Conservation (phyloP, 768 basidiomycete species). For the Candolleomyces efflorescens region DNA sequence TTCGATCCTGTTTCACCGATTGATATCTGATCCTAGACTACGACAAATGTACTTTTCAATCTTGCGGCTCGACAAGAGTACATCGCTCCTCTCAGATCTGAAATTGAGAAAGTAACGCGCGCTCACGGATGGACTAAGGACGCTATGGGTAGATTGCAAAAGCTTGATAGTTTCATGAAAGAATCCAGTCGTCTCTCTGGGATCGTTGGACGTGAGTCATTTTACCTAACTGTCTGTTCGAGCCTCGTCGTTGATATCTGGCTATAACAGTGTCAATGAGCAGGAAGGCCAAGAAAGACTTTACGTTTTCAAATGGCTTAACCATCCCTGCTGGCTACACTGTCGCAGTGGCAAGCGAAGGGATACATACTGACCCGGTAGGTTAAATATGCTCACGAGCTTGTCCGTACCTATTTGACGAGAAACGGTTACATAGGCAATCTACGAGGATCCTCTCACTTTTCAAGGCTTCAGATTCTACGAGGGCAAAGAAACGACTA, state of each 20-base stretch:
- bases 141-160: constrained; percentile 31
- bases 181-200: constrained; percentile 22
- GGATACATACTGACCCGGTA: constrained; percentile 26
- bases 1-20: no score
- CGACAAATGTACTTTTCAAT: constrained; percentile 29
- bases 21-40: no score
- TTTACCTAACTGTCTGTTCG: no score
- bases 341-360: constrained; percentile 22
- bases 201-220: not conserved
- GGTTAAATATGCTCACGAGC: no score
- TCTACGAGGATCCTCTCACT: constrained; percentile 17
- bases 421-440: no score
- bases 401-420: no score
- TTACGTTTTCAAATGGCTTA: constrained; percentile 30
- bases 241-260: not conserved
- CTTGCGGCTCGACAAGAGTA: constrained; percentile 30
- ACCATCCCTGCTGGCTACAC: constrained; percentile 31
- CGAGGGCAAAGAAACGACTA: constrained; percentile 20
- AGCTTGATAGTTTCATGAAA: constrained; percentile 43
- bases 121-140: constrained; percentile 30
- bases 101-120: constrained; percentile 31
- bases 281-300: constrained; percentile 32
- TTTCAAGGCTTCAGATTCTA: constrained; percentile 41
- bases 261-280: constrained; percentile 21
- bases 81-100: constrained; percentile 31